A percentile compares a stretch with the other conserved stretches of the same genome.
Evolutionary conservation across 805 yeast genomes (phyloP).

Genomic region (Ogataea corticis): DNA sequence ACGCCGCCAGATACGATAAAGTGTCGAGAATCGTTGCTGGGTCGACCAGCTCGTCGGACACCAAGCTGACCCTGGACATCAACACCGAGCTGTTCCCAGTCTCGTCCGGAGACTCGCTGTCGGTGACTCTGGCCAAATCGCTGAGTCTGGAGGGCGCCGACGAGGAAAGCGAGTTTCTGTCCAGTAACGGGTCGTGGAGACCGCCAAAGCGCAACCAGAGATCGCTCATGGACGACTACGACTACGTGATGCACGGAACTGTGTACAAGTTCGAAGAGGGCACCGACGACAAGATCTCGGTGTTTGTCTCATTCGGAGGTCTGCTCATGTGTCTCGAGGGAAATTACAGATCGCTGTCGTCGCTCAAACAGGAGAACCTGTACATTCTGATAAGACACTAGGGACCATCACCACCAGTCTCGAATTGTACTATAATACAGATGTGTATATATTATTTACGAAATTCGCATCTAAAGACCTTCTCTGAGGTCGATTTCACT

Average conservation of each 20-base stretch:
- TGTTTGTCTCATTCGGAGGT: slow-evolving; percentile 95
- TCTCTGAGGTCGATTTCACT: slow-evolving; percentile 78
- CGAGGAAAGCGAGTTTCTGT: slow-evolving; percentile 47
- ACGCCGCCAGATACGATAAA: slow-evolving; percentile 86
- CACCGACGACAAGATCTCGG: slow-evolving; percentile 67
- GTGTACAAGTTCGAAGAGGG: slow-evolving; percentile 95
- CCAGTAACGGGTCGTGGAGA: slow-evolving; percentile 68
- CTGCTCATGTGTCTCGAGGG: slow-evolving; percentile 92
- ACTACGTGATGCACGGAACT: slow-evolving; percentile 97
- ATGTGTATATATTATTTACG: slow-evolving; percentile 5
- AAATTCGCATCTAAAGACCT: slow-evolving; percentile 18
- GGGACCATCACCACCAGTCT: neutral
- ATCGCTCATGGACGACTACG: slow-evolving; percentile 93
- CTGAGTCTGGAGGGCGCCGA: slow-evolving; percentile 53
- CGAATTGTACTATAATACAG: slow-evolving; percentile 7
- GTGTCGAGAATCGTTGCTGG: slow-evolving; percentile 87
- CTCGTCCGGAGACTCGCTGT: slow-evolving; percentile 68
- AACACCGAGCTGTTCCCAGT: slow-evolving; percentile 93
- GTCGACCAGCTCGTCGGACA: slow-evolving; percentile 77
- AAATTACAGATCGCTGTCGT: slow-evolving; percentile 82
- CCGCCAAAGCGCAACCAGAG: slow-evolving; percentile 83
- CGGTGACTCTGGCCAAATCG: slow-evolving; percentile 82
- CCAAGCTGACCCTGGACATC: slow-evolving; percentile 83
- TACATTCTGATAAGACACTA: slow-evolving; percentile 80
- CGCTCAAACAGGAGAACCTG: slow-evolving; percentile 90